These are phyloP conservation scores for Hymenotorrendiella dingleyae DNA, from an alignment of 2,329 filamentous ascomycete genomes.

Conservation along the genomic window DNA sequence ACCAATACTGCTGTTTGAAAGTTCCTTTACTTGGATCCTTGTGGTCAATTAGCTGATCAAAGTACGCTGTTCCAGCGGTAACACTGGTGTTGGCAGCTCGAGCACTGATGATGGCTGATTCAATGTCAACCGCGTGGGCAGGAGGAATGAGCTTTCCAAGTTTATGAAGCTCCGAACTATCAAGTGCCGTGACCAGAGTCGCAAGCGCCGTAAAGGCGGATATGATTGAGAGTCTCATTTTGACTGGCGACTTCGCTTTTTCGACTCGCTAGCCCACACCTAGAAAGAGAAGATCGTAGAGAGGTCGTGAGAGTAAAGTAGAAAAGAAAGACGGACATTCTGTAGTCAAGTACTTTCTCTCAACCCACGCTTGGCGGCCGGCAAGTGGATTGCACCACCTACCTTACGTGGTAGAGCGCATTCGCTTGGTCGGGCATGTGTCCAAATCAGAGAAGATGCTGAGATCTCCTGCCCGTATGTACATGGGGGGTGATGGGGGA, in stretches of 20 bases:
- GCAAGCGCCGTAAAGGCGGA: constrained; percentile 18
- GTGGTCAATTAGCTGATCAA: constrained; percentile 52
- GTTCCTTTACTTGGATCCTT: constrained; percentile 47
- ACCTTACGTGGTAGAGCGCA: constrained; percentile 8
- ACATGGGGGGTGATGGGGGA: no score
- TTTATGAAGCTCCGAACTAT: constrained; percentile 15
- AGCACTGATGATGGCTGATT: constrained; percentile 2
- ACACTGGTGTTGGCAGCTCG: constrained; percentile 14
- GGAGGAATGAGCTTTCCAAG: constrained; percentile 22
- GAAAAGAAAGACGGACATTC: no score
- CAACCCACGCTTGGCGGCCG: constrained; percentile 3
- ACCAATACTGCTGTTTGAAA: constrained; percentile 50
- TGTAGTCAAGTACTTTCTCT: no score
- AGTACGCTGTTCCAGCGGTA: constrained; percentile 24
- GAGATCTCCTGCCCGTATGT: no score
- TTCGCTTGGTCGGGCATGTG: no score
- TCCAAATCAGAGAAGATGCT: no score
- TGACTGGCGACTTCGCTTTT: constrained; percentile 2
- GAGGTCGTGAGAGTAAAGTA: no score
- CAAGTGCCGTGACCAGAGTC: constrained; percentile 10
- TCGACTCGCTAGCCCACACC: no score
- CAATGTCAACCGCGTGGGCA: constrained; percentile 17
- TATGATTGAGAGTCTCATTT: constrained; percentile 24
- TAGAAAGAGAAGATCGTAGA: no score
- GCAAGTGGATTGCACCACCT: neutral